These are phyloP conservation scores for Trichodelitschia bisporula DNA, from an alignment of 495 filamentous ascomycete genomes.

Conservation along the genomic window DNA sequence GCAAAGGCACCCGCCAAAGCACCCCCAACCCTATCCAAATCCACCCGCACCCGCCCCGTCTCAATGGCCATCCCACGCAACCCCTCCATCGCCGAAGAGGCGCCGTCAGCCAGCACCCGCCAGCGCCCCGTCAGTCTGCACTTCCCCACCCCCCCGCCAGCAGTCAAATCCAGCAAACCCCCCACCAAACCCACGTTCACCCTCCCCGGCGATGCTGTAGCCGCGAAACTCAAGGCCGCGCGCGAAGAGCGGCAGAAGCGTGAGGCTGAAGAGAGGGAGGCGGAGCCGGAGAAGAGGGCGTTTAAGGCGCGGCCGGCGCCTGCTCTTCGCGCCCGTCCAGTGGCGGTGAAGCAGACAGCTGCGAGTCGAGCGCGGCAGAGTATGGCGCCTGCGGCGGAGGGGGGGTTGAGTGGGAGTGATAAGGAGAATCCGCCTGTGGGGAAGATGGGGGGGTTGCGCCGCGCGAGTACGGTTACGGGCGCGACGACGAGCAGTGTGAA, in stretches of 20 bases:
- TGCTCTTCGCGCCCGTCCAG: conserved; percentile 39
- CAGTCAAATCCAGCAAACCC: conserved; percentile 30
- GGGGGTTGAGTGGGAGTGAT: no score
- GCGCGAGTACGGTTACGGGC: neutral
- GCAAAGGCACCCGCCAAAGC: neutral
- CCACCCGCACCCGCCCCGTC: no score
- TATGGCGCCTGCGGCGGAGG: conserved; percentile 10
- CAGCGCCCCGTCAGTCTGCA: conserved; percentile 16
- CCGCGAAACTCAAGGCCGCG: conserved; percentile 39
- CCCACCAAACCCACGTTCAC: conserved; percentile 40
- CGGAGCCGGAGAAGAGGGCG: conserved; percentile 1
- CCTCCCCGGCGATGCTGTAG: conserved; percentile 48
- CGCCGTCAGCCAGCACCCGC: conserved; percentile 7
- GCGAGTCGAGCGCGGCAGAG: conserved; percentile 32
- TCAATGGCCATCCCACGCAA: neutral
- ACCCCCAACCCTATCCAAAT: no score
- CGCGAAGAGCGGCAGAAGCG: conserved; percentile 33
- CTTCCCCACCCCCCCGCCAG: conserved; percentile 18
- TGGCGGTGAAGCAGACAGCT: conserved; percentile 25
- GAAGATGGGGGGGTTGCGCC: conserved; percentile 10
- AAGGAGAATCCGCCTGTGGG: conserved; percentile 15
- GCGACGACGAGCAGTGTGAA: neutral
- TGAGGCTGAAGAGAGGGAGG: conserved; percentile 6
- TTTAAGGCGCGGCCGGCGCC: conserved; percentile 6
- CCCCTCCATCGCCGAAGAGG: neutral